phyloP scores from a whole-genome alignment of 768 basidiomycete species.

The Macrolepiota dolichaula region DNA sequence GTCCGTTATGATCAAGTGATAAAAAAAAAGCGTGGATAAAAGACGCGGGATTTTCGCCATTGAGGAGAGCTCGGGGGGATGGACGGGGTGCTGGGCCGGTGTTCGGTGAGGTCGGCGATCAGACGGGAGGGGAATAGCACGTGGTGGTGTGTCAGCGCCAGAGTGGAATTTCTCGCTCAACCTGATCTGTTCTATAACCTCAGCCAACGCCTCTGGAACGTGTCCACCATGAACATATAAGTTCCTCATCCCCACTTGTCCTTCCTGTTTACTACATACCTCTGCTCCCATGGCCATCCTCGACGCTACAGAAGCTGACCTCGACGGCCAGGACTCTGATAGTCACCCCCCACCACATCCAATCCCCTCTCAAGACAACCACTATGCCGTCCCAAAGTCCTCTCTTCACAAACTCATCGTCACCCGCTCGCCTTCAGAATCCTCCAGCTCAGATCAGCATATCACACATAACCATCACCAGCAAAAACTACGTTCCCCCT shows the following conservation, averaged over 20 bases:
- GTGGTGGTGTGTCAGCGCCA: background rate
- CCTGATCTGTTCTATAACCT: background rate
- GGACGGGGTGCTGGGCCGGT: background rate
- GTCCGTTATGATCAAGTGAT: background rate
- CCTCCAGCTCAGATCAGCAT: conserved; percentile 34
- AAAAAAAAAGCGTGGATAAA: background rate
- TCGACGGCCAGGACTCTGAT: conserved; percentile 49
- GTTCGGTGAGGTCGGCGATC: background rate
- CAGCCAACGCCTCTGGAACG: conserved; percentile 23
- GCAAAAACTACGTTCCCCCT: conserved; percentile 14
- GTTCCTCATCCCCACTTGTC: conserved; percentile 18
- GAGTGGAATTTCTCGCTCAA: background rate
- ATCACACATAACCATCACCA: background rate
- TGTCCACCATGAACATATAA: conserved; percentile 42
- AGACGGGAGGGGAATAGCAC: background rate
- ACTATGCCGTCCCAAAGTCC: conserved; percentile 24
- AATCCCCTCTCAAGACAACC: conserved; percentile 22
- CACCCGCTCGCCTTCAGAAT: conserved; percentile 19
- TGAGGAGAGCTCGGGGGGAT: background rate
- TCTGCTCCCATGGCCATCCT: conserved; percentile 36
- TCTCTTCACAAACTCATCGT: conserved; percentile 38
- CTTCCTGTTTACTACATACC: conserved; percentile 9
- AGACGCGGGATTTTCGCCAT: conserved; percentile 12
- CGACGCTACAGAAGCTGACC: conserved; percentile 46
- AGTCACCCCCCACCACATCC: conserved; percentile 31